phyloP scores from a whole-genome alignment of 163 green algal genomes.

The Prototheca wickerhamii region DNA sequence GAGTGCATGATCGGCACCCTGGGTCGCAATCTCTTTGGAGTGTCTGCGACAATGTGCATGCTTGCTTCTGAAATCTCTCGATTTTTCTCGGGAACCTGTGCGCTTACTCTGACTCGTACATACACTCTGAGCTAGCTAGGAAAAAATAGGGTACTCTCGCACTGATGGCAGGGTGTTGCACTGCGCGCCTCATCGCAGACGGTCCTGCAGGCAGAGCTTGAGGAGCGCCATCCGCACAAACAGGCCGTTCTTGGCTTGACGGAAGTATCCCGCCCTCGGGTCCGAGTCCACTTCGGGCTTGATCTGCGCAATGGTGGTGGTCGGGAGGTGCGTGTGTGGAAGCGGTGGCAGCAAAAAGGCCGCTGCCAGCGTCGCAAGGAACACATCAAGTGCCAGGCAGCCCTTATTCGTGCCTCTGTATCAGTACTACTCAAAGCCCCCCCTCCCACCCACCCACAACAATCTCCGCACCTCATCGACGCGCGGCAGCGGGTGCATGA shows the following conservation, averaged over 20 bases:
- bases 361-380: not conserved
- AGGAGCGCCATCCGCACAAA: constrained; percentile 96
- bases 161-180: not conserved
- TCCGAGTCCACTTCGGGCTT: constrained; percentile 81
- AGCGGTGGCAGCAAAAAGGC: not conserved
- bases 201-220: constrained; percentile 51
- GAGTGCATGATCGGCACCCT: no score
- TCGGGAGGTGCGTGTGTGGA: constrained; percentile 71
- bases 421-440: not conserved
- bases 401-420: no score
- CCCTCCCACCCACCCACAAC: not conserved
- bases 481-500: constrained; percentile 96
- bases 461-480: constrained; percentile 80
- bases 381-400: no score
- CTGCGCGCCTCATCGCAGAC: not conserved
- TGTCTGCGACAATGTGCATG: no score
- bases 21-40: no score
- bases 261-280: constrained; percentile 93
- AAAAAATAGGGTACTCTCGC: not conserved
- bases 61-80: no score
- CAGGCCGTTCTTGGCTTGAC: constrained; percentile 94
- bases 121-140: no score
- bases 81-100: no score
- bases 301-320: constrained; percentile 97
- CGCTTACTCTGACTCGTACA: no score